Conservation (phyloP, 495 filamentous ascomycete species). For the Penicillium riverlandense region DNA sequence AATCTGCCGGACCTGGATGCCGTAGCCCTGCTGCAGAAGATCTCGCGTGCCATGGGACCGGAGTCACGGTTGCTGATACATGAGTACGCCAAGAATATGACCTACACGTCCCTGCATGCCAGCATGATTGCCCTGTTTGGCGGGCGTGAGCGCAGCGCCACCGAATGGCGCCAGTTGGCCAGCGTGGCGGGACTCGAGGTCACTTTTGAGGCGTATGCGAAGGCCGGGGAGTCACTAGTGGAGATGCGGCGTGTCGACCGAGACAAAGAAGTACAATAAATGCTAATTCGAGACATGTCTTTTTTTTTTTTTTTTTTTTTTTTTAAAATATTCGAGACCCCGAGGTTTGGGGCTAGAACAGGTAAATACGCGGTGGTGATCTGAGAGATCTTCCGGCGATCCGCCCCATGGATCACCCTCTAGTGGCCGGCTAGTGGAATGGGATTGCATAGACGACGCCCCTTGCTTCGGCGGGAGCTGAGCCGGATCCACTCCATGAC, state of each 20-base stretch:
- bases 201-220: conserved; percentile 28
- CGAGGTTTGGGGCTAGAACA: no score
- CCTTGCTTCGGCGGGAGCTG: no score
- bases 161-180: conserved; percentile 29
- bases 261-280: no score
- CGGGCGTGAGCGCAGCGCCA: conserved; percentile 23
- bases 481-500: no score
- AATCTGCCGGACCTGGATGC: conserved; percentile 35
- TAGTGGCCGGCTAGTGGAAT: no score
- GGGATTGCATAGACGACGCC: no score
- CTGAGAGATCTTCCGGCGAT: no score
- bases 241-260: conserved; percentile 21
- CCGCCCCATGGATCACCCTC: no score
- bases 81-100: conserved; percentile 28
- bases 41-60: conserved; percentile 35
- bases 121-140: conserved; percentile 32
- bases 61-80: conserved; percentile 41
- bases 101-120: conserved; percentile 24
- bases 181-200: conserved; percentile 22
- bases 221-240: conserved; percentile 26
- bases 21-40: conserved; percentile 30
- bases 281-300: no score
- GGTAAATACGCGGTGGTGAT: no score
- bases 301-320: no score
- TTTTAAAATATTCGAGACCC: no score